Percentiles rank a stretch among this genome's conserved stretches.
These are phyloP conservation scores for Polymyxa betae DNA, from an alignment of 208 protist species.

Conservation along the genomic window DNA sequence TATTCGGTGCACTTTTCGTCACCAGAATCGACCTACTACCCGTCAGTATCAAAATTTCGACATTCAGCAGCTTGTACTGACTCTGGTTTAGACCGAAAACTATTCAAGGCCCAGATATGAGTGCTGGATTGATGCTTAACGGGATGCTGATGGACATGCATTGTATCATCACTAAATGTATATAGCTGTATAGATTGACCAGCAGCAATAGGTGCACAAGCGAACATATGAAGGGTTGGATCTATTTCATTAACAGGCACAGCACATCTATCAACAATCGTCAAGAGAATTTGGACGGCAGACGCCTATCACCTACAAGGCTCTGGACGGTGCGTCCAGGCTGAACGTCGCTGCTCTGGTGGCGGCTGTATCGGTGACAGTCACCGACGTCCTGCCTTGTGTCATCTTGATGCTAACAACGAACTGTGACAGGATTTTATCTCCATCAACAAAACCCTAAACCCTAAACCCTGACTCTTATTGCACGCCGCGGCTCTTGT, in stretches of 20 bases:
- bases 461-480: too few relatives aligned
- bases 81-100: neutral
- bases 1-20: neutral
- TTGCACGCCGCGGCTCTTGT: too few relatives aligned
- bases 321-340: too few relatives aligned
- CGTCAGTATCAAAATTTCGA: neutral
- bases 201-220: neutral
- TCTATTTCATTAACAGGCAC: neutral
- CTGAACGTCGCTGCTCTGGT: too few relatives aligned
- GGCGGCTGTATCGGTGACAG: too few relatives aligned
- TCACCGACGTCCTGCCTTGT: too few relatives aligned
- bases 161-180: neutral
- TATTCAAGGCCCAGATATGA: neutral
- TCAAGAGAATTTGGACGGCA: too few relatives aligned
- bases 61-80: neutral
- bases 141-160: neutral
- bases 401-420: too few relatives aligned
- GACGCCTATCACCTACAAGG: too few relatives aligned
- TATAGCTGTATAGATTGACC: neutral
- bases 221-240: constrained; percentile 13
- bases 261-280: neutral
- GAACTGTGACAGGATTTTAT: too few relatives aligned
- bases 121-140: neutral
- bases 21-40: neutral
- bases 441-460: too few relatives aligned